Evolutionary conservation across 2,329 filamentous ascomycete species (phyloP).

Genomic region (Colletotrichum falcatum): DNA sequence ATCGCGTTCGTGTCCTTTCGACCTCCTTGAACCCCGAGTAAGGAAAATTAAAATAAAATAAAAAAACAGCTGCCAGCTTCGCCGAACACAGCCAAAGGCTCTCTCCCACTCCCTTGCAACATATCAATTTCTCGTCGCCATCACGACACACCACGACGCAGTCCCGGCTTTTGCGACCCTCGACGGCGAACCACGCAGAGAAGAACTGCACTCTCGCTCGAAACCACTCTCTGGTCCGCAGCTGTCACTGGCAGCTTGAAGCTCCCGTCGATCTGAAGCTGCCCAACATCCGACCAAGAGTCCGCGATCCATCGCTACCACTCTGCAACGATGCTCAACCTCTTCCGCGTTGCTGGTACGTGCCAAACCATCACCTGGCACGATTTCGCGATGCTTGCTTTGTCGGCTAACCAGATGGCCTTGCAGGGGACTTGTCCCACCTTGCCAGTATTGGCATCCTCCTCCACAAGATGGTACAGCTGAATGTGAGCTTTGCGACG

Average conservation of each 20-base stretch:
- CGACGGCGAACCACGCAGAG: constrained; percentile 2
- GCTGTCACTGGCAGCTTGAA: constrained; percentile 38
- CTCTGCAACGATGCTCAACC: constrained; percentile 62
- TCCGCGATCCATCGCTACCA: constrained; percentile 11
- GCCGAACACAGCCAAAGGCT: constrained; percentile 31
- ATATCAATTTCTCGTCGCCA: constrained; percentile 7
- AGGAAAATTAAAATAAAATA: constrained; percentile 14
- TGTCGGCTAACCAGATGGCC: constrained; percentile 43
- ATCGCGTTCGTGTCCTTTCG: constrained; percentile 47
- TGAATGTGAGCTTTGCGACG: constrained; percentile 74
- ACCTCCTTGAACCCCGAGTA: constrained; percentile 28
- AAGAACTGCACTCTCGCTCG: neutral
- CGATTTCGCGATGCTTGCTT: neutral
- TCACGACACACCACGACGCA: constrained; percentile 9
- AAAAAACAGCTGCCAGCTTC: constrained; percentile 21
- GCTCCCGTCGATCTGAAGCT: constrained; percentile 31
- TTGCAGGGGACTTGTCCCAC: constrained; percentile 91
- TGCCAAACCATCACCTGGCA: constrained; percentile 26
- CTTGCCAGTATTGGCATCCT: constrained; percentile 93
- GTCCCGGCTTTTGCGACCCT: constrained; percentile 1
- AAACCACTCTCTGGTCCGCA: neutral
- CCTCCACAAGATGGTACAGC: constrained; percentile 94
- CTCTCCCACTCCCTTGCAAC: constrained; percentile 17
- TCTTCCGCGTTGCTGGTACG: constrained; percentile 70
- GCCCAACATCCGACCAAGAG: neutral